phyloP scores from a whole-genome alignment of 805 yeast species.

The Kodamaea kaohsiungensis region DNA sequence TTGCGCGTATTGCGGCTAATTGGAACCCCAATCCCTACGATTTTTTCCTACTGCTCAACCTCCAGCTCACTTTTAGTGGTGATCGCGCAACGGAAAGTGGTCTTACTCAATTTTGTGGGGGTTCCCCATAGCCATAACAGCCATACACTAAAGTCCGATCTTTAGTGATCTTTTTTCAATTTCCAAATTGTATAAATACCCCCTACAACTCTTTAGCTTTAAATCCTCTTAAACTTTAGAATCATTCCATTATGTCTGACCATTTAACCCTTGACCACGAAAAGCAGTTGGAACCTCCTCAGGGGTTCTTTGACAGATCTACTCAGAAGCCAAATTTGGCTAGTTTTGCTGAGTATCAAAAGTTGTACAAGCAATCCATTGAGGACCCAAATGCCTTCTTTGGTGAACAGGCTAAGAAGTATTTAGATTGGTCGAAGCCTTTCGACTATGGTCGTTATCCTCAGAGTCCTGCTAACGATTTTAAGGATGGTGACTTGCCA shows the following conservation, averaged over 20 bases:
- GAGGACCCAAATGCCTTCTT: slow-evolving; percentile 56
- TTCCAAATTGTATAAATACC: background rate
- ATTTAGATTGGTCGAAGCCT: slow-evolving; percentile 53
- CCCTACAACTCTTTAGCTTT: background rate
- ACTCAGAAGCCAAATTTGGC: slow-evolving; percentile 46
- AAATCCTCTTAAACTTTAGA: background rate
- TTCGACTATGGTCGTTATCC: slow-evolving; percentile 52
- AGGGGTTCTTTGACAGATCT: slow-evolving; percentile 44
- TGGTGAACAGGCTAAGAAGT: slow-evolving; percentile 51
- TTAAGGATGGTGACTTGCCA: slow-evolving; percentile 64
- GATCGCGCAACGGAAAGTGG: too few species aligned
- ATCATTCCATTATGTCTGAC: slow-evolving; percentile 3
- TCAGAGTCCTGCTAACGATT: slow-evolving; percentile 46
- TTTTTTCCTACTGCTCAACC: too few species aligned
- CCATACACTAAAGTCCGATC: too few species aligned
- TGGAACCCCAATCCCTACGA: too few species aligned
- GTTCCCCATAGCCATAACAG: too few species aligned
- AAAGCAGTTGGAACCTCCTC: slow-evolving; percentile 32
- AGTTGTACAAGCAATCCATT: slow-evolving; percentile 56
- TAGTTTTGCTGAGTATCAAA: slow-evolving; percentile 51
- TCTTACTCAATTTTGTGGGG: too few species aligned
- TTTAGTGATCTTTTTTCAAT: too few species aligned
- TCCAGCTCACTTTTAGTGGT: too few species aligned
- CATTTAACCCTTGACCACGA: slow-evolving; percentile 39
- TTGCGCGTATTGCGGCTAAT: too few species aligned